These are phyloP conservation scores for Plasmodium reichenowi DNA, from an alignment of 169 alveolate species.

Conservation along the genomic window DNA sequence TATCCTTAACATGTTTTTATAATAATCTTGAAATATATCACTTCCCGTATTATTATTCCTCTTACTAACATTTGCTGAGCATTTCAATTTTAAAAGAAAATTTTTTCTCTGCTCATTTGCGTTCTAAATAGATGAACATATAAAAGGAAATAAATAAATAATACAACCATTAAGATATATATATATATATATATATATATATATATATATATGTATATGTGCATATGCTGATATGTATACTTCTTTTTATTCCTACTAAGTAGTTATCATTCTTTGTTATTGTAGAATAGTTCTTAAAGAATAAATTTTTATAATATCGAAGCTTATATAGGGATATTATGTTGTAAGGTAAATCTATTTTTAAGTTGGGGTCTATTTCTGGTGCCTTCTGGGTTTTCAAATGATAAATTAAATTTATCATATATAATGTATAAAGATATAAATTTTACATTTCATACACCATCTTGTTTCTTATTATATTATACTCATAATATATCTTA, in stretches of 20 bases:
- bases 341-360: slow-evolving; percentile 49
- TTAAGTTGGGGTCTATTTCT: slow-evolving; percentile 24
- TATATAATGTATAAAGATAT: background rate
- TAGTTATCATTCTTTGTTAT: slow-evolving; percentile 57
- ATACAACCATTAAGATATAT: background rate
- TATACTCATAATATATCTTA: background rate
- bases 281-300: slow-evolving; percentile 48
- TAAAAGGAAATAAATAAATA: background rate
- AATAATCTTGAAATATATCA: slow-evolving; percentile 43
- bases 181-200: background rate
- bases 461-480: too few species aligned
- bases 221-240: background rate
- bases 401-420: background rate
- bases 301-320: slow-evolving; percentile 34
- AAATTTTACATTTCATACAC: background rate
- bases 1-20: slow-evolving; percentile 47
- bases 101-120: slow-evolving; percentile 61
- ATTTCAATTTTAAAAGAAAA: slow-evolving; percentile 30
- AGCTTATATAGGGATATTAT: slow-evolving; percentile 28
- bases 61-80: slow-evolving; percentile 36
- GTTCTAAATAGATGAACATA: slow-evolving; percentile 10
- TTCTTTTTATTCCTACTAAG: slow-evolving; percentile 18
- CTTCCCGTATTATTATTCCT: background rate
- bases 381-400: slow-evolving; percentile 1
- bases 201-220: background rate